Base-by-base conservation (phyloP, 345 rosid genomes). In the Mercurialis annua region DNA sequence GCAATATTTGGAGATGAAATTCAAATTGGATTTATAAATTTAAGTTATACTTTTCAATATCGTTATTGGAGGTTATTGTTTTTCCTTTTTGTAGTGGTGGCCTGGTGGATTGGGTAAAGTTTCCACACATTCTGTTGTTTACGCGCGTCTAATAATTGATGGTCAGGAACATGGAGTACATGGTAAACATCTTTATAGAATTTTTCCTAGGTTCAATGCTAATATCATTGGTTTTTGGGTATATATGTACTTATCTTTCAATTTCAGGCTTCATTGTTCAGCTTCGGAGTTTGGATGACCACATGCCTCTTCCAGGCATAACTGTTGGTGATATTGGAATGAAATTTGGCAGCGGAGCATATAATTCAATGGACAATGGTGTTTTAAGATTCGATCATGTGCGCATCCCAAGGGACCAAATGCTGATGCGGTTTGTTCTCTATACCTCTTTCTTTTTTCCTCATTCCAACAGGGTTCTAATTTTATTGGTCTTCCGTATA, bases 21-120 rank as follows among this genome's bases (percentile, higher is more conserved):
- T 65, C 48, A 26, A 51, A 65, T 5, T 17, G 20, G 33, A 53
- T 38, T 21, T 0, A 21, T 17, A 6, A 53, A 31, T 18, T n/a
- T n/a, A 11, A 42, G 24, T 33, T 4, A 66, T 17, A 26, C 0
- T 38, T 55, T 20, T 24, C 11, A 4, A 65, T 67, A 57, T 71
- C 64, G 14, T 63, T 21, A 40, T 53, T 61, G 20, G 31, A 52
- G 59, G 52, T 68, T n/a, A n/a, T 7, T 47, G 27, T 72, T 34
- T 4, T 24, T 68, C 34, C 24, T 55, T 47, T 79, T 67, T 71
- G 72, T 47, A 95, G 99, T 92, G 99, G 99, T 95, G 99, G 99
- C 99, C 98, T 66, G 99, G 99, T 77, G 99, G 99, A 49, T 66
- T 95, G 79, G 99, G 99, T 65, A 88, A 88, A 81, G 78, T 59